Evolutionary conservation across 2,329 filamentous ascomycete species (phyloP).

Genomic region (Penicillium sclerotigenum): DNA sequence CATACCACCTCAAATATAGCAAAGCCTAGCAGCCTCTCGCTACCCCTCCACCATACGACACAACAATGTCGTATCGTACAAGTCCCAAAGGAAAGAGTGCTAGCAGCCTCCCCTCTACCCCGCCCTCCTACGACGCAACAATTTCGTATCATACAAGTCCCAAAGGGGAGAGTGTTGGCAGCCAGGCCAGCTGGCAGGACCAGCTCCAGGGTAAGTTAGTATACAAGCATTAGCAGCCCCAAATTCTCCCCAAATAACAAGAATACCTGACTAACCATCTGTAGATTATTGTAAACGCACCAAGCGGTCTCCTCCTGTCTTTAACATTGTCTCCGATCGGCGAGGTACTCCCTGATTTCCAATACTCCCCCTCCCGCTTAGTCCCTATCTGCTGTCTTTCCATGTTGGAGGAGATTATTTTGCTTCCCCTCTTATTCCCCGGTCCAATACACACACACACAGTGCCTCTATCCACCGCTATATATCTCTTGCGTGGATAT

Average conservation of each 20-base stretch:
- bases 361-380: constrained; percentile 9
- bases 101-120: not conserved
- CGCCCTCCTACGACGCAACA: not conserved
- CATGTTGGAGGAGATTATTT: constrained; percentile 31
- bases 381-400: constrained; percentile 21
- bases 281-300: constrained; percentile 58
- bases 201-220: constrained; percentile 52
- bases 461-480: constrained; percentile 5
- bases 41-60: too few relatives aligned
- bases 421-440: constrained; percentile 27
- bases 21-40: too few relatives aligned
- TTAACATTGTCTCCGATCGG: constrained; percentile 70
- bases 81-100: too few relatives aligned
- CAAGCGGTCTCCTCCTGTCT: constrained; percentile 57
- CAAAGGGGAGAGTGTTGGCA: constrained; percentile 18
- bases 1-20: constrained; percentile 5
- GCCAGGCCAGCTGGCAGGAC: constrained; percentile 52
- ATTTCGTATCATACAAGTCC: constrained; percentile 27
- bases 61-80: too few relatives aligned
- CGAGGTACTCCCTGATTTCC: constrained; percentile 54
- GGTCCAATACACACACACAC: not conserved
- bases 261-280: constrained; percentile 11
- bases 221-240: not conserved
- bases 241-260: not conserved
- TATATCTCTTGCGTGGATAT: constrained; percentile 20